Evolutionary conservation across 805 yeast species (phyloP), one percentile per base, ranked within the genome.

Genomic region (Tetrapisispora nanseiensis): DNA sequence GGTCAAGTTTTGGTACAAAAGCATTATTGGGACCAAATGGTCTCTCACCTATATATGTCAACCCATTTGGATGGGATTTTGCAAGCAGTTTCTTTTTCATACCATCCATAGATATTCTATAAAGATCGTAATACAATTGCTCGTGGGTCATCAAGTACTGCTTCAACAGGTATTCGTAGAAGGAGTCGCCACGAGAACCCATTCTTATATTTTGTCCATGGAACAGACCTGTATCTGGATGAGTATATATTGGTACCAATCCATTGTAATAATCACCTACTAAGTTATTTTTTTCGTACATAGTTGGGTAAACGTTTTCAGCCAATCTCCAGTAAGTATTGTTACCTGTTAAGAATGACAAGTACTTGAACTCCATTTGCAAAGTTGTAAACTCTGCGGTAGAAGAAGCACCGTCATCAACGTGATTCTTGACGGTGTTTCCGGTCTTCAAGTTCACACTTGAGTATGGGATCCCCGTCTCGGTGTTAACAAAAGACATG

Each of bases 161-260:
- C 61, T 87, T 87, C 49, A 87, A 68, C 35, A 89, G 67, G 58
- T 86, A 86, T 64, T 89, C 96, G 57, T 89, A 87, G 59, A 87
- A 89, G 0, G 95, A 85, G 62, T 87, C 97, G 37, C 95, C 97
- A 51, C 96, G 71, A 1, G 95, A 82, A 0, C 97, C 97, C 43
- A 89, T 66, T 48, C 96, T 73, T 46, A 90, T 85, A 41, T 74
- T 62, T 2, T 57, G 52, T 1, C 86, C 86, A 45, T 68, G 74
- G 59, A 75, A 86, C 46, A 68, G 66, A 5, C 92, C 96, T 0
- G 81, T 72, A 33, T 77, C 80, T 8, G 95, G 92, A 29, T 75
- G 67, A 29, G 89, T 78, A 55, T 69, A 83, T 35, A 86, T 85
- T 3, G 97, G 95, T 3, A 76, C 95, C 33, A 89, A 69, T 0